A percentile compares a stretch with the other conserved stretches of the same genome.
Evolutionary conservation across 768 basidiomycete species (phyloP).

Genomic region (Stropharia rugosoannulata): DNA sequence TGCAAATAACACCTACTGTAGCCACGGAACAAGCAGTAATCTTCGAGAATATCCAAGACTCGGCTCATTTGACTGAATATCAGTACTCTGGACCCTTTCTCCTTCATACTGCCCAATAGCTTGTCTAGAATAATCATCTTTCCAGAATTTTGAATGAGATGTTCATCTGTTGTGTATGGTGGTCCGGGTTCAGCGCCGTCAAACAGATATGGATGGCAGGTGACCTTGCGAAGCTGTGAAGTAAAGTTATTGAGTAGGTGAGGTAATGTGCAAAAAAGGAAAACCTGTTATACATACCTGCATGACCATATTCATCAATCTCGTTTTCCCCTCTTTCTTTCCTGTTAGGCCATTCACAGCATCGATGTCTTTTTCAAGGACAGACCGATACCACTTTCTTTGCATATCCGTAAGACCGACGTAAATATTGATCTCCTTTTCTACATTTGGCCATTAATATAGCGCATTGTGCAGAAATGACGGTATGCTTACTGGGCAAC

Average conservation of each 20-base stretch:
- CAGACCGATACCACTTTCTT: conserved; percentile 94
- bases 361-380: conserved; percentile 97
- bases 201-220: conserved; percentile 89
- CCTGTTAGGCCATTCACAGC: conserved; percentile 95
- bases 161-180: conserved; percentile 97
- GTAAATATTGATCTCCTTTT: conserved; percentile 99
- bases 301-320: conserved; percentile 99
- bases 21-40: conserved; percentile 89
- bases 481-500: conserved; percentile 64
- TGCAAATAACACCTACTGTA: conserved; percentile 61
- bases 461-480: neutral
- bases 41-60: conserved; percentile 96
- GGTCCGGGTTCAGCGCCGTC: conserved; percentile 99
- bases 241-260: neutral
- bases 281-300: conserved; percentile 48
- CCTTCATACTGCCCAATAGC: conserved; percentile 82
- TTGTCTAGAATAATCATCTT: conserved; percentile 99
- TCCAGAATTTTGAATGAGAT: conserved; percentile 89
- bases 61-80: conserved; percentile 99
- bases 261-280: neutral
- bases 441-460: conserved; percentile 31
- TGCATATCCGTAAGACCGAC: conserved; percentile 98
- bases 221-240: conserved; percentile 73
- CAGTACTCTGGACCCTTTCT: conserved; percentile 90
- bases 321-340: conserved; percentile 98